Evolutionary conservation across 352 stramenopile genomes (phyloP).

Genomic region (Lagenidium sp.): DNA sequence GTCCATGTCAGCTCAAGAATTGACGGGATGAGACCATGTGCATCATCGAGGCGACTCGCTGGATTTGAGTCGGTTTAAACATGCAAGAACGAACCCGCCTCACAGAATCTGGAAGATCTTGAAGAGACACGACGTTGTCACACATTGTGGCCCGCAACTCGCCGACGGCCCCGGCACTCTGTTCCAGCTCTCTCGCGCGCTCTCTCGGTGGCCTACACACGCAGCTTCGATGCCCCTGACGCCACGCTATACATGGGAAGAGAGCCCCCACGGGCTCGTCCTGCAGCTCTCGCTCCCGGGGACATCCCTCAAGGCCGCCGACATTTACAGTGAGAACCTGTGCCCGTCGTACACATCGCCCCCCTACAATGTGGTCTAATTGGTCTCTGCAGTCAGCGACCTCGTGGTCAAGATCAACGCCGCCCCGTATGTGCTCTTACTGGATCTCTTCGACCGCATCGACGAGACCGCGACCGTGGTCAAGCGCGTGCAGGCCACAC

Average conservation of each 20-base stretch:
- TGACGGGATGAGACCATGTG: too few species aligned
- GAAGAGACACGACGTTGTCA: too few species aligned
- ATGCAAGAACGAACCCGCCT: too few species aligned
- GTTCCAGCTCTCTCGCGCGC: too few species aligned
- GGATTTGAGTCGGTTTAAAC: too few species aligned
- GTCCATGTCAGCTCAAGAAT: too few species aligned
- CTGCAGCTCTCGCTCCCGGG: slow-evolving; percentile 47
- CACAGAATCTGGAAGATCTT: too few species aligned
- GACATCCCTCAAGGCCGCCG: slow-evolving; percentile 29
- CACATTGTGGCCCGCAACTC: too few species aligned
- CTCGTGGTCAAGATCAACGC: slow-evolving; percentile 76
- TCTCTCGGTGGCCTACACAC: not conserved
- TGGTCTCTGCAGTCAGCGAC: slow-evolving; percentile 67
- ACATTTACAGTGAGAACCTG: slow-evolving; percentile 58
- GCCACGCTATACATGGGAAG: slow-evolving; percentile 55
- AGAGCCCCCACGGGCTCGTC: slow-evolving; percentile 37
- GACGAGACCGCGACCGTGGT: slow-evolving; percentile 39
- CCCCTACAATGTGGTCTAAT: too few species aligned
- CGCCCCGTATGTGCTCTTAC: slow-evolving; percentile 57
- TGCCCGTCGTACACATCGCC: too few species aligned
- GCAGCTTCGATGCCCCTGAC: slow-evolving; percentile 44
- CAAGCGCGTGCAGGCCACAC: slow-evolving; percentile 28
- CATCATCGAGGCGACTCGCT: too few species aligned
- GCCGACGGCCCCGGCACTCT: too few species aligned
- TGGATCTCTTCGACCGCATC: slow-evolving; percentile 53